Conservation (phyloP, 495 filamentous ascomycete species). For the Oleoguttula mirabilis region DNA sequence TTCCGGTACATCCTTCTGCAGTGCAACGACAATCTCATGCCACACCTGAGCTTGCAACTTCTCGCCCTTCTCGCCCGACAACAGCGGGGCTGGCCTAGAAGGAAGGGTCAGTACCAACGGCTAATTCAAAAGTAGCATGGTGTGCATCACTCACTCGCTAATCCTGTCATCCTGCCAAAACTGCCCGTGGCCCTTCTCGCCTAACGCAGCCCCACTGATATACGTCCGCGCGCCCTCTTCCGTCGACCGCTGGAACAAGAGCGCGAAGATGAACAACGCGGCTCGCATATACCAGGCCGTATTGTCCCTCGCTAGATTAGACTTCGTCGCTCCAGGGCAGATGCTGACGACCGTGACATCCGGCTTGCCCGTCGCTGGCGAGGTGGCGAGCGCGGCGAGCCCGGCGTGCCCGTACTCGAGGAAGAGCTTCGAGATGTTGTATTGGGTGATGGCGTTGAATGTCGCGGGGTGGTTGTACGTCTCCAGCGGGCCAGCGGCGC, state of each 20-base stretch:
- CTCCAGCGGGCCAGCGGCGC: neutral
- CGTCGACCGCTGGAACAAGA: conserved; percentile 8
- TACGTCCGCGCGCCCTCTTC: conserved; percentile 18
- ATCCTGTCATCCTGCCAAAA: conserved; percentile 21
- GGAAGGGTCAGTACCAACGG: neutral
- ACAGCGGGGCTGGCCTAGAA: conserved; percentile 10
- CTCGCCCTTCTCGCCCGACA: conserved; percentile 10
- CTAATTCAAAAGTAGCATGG: neutral
- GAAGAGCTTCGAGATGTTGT: conserved; percentile 14
- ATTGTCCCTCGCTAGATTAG: conserved; percentile 12
- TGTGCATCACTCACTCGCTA: conserved; percentile 7
- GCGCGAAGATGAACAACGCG: neutral
- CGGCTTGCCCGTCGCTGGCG: conserved; percentile 1
- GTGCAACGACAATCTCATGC: conserved; percentile 15
- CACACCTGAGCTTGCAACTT: conserved; percentile 14
- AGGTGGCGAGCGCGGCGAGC: conserved; percentile 2
- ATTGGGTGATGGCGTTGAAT: neutral
- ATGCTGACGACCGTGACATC: conserved; percentile 17
- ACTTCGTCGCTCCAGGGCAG: conserved; percentile 19
- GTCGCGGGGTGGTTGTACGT: conserved; percentile 6
- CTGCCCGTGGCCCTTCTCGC: conserved; percentile 13
- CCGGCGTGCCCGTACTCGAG: conserved; percentile 9
- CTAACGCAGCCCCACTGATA: conserved; percentile 14
- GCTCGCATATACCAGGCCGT: neutral
- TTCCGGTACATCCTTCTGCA: conserved; percentile 19